phyloP scores from a whole-genome alignment of 2,329 filamentous ascomycete genomes.

The Monilinia aucupariae region DNA sequence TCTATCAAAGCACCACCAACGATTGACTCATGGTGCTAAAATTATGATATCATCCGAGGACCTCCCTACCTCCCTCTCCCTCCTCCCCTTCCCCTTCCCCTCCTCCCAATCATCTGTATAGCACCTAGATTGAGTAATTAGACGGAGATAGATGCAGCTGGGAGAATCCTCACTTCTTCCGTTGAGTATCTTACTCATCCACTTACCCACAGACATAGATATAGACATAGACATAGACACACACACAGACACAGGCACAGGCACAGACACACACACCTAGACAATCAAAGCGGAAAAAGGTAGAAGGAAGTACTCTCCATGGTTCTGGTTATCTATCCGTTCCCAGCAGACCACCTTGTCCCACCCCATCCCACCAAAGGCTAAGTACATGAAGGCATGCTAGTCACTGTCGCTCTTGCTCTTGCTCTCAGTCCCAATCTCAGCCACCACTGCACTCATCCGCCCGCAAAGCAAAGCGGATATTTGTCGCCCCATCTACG shows the following conservation, averaged over 20 bases:
- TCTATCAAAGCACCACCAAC: too few species aligned
- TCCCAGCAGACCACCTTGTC: not conserved
- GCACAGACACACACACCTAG: not conserved
- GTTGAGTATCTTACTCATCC: not conserved
- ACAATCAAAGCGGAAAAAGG: not conserved
- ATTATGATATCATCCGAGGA: too few species aligned
- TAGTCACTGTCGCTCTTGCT: not conserved
- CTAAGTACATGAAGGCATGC: not conserved
- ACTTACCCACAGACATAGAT: not conserved
- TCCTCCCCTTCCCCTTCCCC: too few species aligned
- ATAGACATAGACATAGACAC: too few species aligned
- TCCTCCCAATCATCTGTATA: too few species aligned
- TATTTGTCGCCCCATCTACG: not conserved
- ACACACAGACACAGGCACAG: not conserved
- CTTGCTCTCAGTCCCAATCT: not conserved
- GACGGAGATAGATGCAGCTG: not conserved
- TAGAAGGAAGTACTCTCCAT: not conserved
- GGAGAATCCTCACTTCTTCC: too few species aligned
- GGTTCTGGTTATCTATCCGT: slow-evolving; percentile 2
- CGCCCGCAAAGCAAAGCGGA: not conserved
- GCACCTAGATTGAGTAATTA: not conserved
- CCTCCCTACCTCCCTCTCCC: too few species aligned
- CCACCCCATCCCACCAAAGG: not conserved
- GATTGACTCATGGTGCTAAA: too few species aligned
- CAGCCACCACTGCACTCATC: not conserved